Evolutionary conservation across 257 asterid genomes (phyloP).

Genomic region (Solanum paucissectum): DNA sequence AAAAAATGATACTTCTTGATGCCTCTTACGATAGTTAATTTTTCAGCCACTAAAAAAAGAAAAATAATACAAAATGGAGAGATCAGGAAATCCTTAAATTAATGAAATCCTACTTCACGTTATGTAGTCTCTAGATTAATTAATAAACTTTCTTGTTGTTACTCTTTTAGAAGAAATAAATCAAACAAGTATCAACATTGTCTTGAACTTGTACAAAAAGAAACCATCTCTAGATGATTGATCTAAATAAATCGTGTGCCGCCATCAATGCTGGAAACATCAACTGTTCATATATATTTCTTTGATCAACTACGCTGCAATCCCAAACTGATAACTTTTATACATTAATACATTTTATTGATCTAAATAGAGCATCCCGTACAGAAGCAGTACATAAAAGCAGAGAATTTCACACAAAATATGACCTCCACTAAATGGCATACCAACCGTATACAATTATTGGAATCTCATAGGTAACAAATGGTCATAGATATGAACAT

Average conservation of each 20-base stretch:
- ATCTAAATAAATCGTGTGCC: background rate
- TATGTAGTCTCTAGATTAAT: background rate
- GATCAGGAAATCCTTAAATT: background rate
- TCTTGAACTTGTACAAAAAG: background rate
- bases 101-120: background rate
- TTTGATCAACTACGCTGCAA: background rate
- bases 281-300: background rate
- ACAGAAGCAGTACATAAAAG: background rate
- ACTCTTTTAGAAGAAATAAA: background rate
- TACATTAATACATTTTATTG: background rate
- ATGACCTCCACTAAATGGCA: background rate
- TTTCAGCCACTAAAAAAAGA: background rate
- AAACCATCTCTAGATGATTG: background rate
- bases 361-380: background rate
- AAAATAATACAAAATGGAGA: background rate
- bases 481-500: background rate
- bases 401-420: background rate
- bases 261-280: background rate
- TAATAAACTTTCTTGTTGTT: background rate
- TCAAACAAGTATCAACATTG: background rate
- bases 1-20: background rate
- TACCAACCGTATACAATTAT: background rate
- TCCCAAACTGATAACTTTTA: background rate
- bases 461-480: background rate
- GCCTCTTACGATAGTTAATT: background rate